Conservation (phyloP, 306 rosid species). For the Pyrus communis region DNA sequence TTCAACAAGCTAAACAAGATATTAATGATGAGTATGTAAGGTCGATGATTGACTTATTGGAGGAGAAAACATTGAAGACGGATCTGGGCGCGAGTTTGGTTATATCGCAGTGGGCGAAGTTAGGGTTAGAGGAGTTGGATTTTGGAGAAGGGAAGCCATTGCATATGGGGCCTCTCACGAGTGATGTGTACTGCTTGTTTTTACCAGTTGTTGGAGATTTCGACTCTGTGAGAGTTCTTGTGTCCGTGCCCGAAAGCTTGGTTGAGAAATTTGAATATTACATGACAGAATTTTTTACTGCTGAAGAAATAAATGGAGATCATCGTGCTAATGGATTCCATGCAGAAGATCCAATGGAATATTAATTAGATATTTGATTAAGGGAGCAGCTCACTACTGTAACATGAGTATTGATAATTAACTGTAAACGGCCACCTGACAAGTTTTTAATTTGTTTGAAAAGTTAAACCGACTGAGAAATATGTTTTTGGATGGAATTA, state of each 20-base stretch:
- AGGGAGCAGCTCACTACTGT: neutral
- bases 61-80: slow-evolving; percentile 45
- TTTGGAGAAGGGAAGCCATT: slow-evolving; percentile 72
- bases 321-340: slow-evolving; percentile 14
- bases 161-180: slow-evolving; percentile 64
- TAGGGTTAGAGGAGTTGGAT: slow-evolving; percentile 74
- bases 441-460: neutral
- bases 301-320: slow-evolving; percentile 9
- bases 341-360: slow-evolving; percentile 12
- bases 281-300: slow-evolving; percentile 31
- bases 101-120: slow-evolving; percentile 79
- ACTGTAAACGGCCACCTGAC: neutral
- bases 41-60: slow-evolving; percentile 62
- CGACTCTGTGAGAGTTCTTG: slow-evolving; percentile 50
- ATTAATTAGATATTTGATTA: neutral
- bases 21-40: slow-evolving; percentile 38
- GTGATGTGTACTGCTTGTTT: slow-evolving; percentile 78
- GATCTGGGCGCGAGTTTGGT: slow-evolving; percentile 61
- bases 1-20: slow-evolving; percentile 47
- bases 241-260: slow-evolving; percentile 61
- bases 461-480: neutral
- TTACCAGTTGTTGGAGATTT: slow-evolving; percentile 53
- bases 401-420: neutral
- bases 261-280: slow-evolving; percentile 37
- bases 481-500: neutral